Evolutionary conservation across 768 basidiomycete species (phyloP), one percentile per base, ranked within the genome.

Genomic region (Panaeolus cyanescens): DNA sequence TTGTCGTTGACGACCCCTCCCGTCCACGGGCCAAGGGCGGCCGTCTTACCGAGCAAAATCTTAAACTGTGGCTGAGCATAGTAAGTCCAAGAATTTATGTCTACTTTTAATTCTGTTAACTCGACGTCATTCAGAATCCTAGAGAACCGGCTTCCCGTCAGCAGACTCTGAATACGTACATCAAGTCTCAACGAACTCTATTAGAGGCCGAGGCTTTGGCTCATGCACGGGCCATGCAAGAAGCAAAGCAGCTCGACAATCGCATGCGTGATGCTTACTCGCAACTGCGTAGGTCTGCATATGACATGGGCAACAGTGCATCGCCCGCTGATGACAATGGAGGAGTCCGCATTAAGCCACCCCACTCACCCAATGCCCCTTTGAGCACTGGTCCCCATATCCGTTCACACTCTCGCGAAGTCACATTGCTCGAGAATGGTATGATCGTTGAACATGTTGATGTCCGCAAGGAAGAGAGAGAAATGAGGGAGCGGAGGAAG

Each of bases 381-480:
- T 69, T 74, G 13, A 74, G 77, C 50, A 74, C 75, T 33, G 69
- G 67, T 28, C 64, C 69, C 22, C 83, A 85, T 63, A 73, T 71
- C 32, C 83, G 83, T 31, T 80, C 77, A 20, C 83, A 86, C 58
- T 86, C 87, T 37, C 84, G 90, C 32, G 90, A 94, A 59, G 81
- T 92, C 13, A 92, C 92, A 0, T 77, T 95, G 9, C 83, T 96
- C 20, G 90, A 94, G 73, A 95, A 92, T 64, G 93, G 93, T 3
- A 87, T 95, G 82, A 91, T 94, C 56, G 89, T 95, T 7, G 94
- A 96, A 67, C 90, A 92, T 62, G 90, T 95, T 34, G 85, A 95
- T 72, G 85, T 95, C 19, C 85, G 88, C 32, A 88, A 81, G 64
- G 92, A 93, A 72, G 92, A 92, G 72, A 84, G 78, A 60, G 91